phyloP scores from a whole-genome alignment of 108 stramenopile species.

The Cyclotella cryptica region DNA sequence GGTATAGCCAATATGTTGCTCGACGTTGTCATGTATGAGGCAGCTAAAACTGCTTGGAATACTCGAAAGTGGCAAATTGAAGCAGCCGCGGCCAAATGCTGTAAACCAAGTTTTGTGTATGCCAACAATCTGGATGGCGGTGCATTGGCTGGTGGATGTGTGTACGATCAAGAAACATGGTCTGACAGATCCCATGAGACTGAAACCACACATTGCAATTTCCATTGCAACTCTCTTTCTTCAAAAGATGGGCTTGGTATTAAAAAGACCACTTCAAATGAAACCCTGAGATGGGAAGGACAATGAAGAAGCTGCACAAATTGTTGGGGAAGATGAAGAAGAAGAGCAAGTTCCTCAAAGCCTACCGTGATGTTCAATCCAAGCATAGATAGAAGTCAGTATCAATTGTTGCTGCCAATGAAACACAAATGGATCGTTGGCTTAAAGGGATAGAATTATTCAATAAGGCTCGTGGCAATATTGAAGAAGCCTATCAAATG shows the following conservation, averaged over 20 bases:
- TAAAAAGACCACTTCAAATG: background rate
- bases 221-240: slow-evolving; percentile 13
- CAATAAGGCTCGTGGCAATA: slow-evolving; percentile 11
- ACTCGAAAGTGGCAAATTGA: background rate
- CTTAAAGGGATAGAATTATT: background rate
- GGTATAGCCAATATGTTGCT: background rate
- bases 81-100: background rate
- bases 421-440: slow-evolving; percentile 6
- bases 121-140: slow-evolving; percentile 14
- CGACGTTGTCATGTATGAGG: slow-evolving; percentile 4
- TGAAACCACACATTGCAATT: slow-evolving; percentile 9
- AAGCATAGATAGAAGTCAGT: background rate
- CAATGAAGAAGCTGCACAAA: background rate
- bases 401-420: background rate
- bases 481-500: slow-evolving; percentile 2
- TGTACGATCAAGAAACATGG: background rate
- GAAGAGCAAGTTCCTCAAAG: slow-evolving; percentile 1
- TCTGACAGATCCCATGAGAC: background rate
- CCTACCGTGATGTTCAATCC: background rate
- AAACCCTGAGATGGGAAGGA: slow-evolving; percentile 9
- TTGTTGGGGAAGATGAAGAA: background rate
- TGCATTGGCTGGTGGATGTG: background rate
- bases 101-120: background rate
- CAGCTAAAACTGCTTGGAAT: background rate
- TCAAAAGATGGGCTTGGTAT: slow-evolving; percentile 18